These are phyloP conservation scores for Hygrocybe punicea DNA, from an alignment of 768 basidiomycete species.

Conservation along the genomic window DNA sequence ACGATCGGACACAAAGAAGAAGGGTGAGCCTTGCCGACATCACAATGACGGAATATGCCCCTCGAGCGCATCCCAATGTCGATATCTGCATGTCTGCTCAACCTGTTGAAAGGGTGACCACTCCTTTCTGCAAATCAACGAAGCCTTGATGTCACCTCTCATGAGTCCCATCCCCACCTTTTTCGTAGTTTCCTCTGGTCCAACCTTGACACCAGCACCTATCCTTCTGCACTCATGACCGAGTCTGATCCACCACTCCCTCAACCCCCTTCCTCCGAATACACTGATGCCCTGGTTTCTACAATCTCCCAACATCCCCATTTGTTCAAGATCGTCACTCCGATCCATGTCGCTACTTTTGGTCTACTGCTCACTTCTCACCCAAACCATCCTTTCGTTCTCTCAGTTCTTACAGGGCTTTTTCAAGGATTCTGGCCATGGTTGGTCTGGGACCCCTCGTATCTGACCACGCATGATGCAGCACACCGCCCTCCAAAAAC, in stretches of 20 bases:
- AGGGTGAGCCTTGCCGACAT: not conserved
- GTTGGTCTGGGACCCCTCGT: conserved; percentile 47
- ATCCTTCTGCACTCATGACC: not conserved
- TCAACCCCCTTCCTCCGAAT: not conserved
- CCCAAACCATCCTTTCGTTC: conserved; percentile 29
- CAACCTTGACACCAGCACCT: not conserved
- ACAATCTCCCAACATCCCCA: conserved; percentile 6
- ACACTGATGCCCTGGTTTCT: not conserved
- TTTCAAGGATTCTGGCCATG: conserved; percentile 21
- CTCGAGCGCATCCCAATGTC: not conserved
- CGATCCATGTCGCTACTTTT: conserved; percentile 21
- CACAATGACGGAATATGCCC: not conserved
- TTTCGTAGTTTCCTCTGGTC: too few species aligned
- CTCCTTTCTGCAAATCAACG: not conserved
- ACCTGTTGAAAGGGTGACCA: not conserved
- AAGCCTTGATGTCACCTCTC: too few species aligned
- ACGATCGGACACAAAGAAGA: too few species aligned
- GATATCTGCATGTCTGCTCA: not conserved
- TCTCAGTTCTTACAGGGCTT: conserved; percentile 15
- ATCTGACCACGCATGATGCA: conserved; percentile 14
- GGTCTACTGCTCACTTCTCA: conserved; percentile 18
- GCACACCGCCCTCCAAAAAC: conserved; percentile 18
- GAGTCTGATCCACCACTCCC: not conserved
- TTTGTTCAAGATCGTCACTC: conserved; percentile 23
- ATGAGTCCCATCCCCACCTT: too few species aligned